These are phyloP conservation scores for Phytophthora cactorum DNA, from an alignment of 352 stramenopile genomes.

Conservation along the genomic window DNA sequence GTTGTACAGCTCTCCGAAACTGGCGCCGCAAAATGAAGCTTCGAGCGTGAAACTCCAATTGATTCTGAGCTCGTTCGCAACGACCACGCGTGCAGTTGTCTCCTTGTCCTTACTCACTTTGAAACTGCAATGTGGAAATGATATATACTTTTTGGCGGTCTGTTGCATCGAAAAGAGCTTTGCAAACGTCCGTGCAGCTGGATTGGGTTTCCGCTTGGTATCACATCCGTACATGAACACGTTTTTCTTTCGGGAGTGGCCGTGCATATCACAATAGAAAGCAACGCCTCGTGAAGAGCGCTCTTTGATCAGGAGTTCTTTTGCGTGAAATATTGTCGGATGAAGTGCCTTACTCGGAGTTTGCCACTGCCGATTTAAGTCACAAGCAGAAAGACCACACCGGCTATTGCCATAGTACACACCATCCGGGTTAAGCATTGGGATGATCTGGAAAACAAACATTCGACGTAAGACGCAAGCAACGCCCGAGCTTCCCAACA, in stretches of 20 bases:
- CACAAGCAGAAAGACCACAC: conserved; percentile 78
- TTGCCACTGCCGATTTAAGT: conserved; percentile 93
- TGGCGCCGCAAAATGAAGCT: conserved; percentile 86
- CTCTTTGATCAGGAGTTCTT: conserved; percentile 78
- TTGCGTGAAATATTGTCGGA: conserved; percentile 91
- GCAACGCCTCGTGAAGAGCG: conserved; percentile 59
- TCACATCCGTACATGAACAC: conserved; percentile 96
- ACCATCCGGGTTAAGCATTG: conserved; percentile 95
- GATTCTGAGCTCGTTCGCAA: conserved; percentile 81
- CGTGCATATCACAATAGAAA: conserved; percentile 93
- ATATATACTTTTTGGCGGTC: conserved; percentile 71
- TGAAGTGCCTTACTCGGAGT: conserved; percentile 67
- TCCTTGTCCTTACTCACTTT: conserved; percentile 85
- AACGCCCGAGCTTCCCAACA: conserved; percentile 64
- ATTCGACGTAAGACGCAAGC: conserved; percentile 80
- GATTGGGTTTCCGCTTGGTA: conserved; percentile 87
- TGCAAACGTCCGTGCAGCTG: conserved; percentile 71
- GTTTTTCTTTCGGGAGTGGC: conserved; percentile 94
- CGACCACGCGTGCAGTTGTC: conserved; percentile 82
- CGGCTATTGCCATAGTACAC: conserved; percentile 94
- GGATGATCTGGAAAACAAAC: conserved; percentile 94
- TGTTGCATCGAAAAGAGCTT: conserved; percentile 74
- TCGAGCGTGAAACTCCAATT: conserved; percentile 88
- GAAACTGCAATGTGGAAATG: conserved; percentile 76
- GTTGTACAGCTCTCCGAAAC: conserved; percentile 63